Conservation (phyloP, 306 rosid species). For the Acacia melanoxylon region DNA sequence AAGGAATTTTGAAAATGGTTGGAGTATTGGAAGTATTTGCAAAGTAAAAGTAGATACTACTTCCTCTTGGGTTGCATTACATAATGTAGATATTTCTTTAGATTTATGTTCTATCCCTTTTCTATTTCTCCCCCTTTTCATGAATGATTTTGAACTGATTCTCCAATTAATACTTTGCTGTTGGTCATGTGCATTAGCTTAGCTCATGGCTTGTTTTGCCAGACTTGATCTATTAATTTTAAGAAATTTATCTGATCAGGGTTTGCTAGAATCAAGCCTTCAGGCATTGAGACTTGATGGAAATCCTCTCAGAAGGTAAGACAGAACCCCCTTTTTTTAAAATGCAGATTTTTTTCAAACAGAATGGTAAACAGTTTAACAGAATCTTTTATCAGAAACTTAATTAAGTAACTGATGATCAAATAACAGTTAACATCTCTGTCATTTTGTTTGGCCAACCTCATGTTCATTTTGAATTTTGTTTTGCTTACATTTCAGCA, state of each 20-base stretch:
- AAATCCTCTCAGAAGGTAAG: constrained; percentile 93
- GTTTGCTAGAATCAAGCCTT: constrained; percentile 80
- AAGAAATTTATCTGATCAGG: constrained; percentile 52
- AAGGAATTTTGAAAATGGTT: constrained; percentile 18
- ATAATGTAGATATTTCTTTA: background rate
- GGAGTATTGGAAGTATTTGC: background rate
- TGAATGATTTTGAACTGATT: background rate
- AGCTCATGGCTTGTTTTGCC: constrained; percentile 11
- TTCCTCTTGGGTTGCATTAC: background rate
- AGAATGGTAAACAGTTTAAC: background rate
- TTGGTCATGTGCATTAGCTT: constrained; percentile 7
- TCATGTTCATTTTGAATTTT: background rate
- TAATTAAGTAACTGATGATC: background rate
- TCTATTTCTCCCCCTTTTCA: background rate
- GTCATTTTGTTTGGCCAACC: background rate
- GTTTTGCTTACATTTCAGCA: constrained; percentile 50
- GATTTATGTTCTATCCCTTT: background rate
- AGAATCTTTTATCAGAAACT: background rate
- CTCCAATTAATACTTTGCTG: background rate
- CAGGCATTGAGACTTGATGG: constrained; percentile 83
- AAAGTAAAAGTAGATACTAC: background rate
- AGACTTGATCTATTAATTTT: constrained; percentile 28
- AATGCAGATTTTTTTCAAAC: constrained; percentile 12
- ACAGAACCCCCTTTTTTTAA: constrained; percentile 1
- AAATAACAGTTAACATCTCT: background rate